Conservation (phyloP, 306 rosid genomes). For the Potentilla sterilis region DNA sequence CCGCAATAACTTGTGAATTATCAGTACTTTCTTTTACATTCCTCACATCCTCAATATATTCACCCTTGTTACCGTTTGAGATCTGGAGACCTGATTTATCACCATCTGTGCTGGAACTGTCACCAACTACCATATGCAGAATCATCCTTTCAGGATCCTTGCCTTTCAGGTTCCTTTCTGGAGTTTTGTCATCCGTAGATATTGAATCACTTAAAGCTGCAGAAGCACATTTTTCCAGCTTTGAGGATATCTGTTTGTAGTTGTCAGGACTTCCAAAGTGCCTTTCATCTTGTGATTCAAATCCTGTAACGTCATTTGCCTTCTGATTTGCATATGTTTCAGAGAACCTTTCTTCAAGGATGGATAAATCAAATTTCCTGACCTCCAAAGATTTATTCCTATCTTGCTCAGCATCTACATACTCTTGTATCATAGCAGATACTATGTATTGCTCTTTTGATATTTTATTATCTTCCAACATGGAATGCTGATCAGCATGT, state of each 20-base stretch:
- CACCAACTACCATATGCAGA: background rate
- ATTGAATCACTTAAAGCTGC: background rate
- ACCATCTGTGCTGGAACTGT: background rate
- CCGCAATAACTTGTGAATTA: background rate
- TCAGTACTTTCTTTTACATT: background rate
- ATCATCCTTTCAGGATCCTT: background rate
- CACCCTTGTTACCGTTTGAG: background rate
- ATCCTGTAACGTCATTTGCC: background rate
- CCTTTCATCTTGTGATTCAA: background rate
- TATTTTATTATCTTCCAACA: background rate
- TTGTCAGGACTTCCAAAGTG: background rate
- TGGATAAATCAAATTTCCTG: background rate
- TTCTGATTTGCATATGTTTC: background rate
- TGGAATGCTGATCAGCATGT: background rate
- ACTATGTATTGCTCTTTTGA: constrained; percentile 3
- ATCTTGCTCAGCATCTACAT: constrained; percentile 3
- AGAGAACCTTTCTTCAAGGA: background rate
- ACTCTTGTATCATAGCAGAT: constrained; percentile 18
- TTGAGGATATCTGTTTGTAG: background rate
- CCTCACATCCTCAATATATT: background rate
- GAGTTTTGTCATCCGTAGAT: background rate
- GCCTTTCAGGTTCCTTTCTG: background rate
- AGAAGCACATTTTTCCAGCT: background rate
- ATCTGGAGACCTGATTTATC: background rate
- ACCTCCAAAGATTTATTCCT: background rate